Conservation (phyloP, 2,329 filamentous ascomycete genomes). For the Lachnellula occidentalis region DNA sequence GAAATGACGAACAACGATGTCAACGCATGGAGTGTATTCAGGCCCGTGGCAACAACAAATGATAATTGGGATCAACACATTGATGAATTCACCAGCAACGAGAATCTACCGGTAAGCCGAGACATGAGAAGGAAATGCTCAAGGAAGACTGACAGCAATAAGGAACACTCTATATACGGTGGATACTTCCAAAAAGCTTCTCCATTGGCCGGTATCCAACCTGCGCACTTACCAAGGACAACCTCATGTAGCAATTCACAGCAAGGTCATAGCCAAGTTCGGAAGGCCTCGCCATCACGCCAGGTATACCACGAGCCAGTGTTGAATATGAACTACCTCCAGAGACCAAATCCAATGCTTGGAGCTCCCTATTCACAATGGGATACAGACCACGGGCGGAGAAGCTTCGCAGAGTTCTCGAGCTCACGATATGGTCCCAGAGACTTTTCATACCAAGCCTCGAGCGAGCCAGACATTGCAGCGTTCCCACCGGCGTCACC, state of each 20-base stretch:
- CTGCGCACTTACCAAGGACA: conserved; percentile 4
- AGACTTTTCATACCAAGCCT: conserved; percentile 6
- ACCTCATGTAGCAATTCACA: conserved; percentile 8
- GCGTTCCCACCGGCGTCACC: conserved; percentile 4
- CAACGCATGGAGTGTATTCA: conserved; percentile 25
- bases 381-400: conserved; percentile 11
- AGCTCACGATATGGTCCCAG: conserved; percentile 13
- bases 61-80: conserved; percentile 21
- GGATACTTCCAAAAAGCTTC: conserved; percentile 19
- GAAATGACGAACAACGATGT: conserved; percentile 29
- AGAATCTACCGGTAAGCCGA: conserved; percentile 20
- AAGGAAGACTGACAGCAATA: conserved; percentile 11
- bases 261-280: conserved; percentile 11
- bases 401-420: conserved; percentile 22
- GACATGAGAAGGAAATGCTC: background rate
- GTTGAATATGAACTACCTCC: conserved; percentile 11
- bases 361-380: conserved; percentile 20
- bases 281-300: conserved; percentile 7
- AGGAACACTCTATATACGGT: conserved; percentile 18
- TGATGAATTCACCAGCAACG: conserved; percentile 19
- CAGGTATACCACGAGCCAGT: conserved; percentile 12
- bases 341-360: conserved; percentile 17
- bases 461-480: conserved; percentile 2
- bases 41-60: conserved; percentile 14
- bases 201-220: background rate